Conservation (phyloP, 78 protist species). For the Guillardia theta region DNA sequence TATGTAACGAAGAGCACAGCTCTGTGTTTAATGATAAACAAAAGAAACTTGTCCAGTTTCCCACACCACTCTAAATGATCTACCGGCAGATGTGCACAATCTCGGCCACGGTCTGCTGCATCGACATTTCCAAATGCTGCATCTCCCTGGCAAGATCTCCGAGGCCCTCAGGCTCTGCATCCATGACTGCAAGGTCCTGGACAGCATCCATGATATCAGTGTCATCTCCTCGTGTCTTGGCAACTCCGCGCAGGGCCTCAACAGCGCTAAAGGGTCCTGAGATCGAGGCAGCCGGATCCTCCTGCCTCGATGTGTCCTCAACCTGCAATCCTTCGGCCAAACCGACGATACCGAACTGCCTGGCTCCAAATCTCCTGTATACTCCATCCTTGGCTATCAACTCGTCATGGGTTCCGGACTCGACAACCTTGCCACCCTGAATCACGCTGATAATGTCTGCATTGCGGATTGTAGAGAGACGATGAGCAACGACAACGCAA, state of each 20-base stretch:
- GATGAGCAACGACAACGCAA: constrained; percentile 93
- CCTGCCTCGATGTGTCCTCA: background rate
- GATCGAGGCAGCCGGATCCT: background rate
- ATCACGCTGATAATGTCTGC: constrained; percentile 84
- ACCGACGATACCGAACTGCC: constrained; percentile 39
- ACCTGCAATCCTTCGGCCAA: background rate
- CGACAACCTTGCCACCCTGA: constrained; percentile 78
- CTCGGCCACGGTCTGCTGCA: constrained; percentile 39
- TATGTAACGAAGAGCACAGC: no score
- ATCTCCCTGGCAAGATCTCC: constrained; percentile 22
- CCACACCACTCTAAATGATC: no score
- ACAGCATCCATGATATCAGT: background rate
- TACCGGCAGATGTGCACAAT: background rate
- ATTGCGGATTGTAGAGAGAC: constrained; percentile 87
- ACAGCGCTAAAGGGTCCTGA: constrained; percentile 26
- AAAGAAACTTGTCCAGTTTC: no score
- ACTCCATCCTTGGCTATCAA: constrained; percentile 23
- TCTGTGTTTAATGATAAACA: no score
- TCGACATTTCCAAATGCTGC: background rate
- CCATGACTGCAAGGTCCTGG: background rate
- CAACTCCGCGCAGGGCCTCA: constrained; percentile 4
- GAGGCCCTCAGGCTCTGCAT: constrained; percentile 41
- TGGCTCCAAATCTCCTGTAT: constrained; percentile 11
- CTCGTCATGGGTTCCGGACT: constrained; percentile 52
- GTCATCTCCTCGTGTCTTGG: background rate